A percentile compares a stretch with the other conserved stretches of the same genome.
Evolutionary conservation across 2,329 filamentous ascomycete genomes (phyloP).

Genomic region (Chlorencoelia australis): DNA sequence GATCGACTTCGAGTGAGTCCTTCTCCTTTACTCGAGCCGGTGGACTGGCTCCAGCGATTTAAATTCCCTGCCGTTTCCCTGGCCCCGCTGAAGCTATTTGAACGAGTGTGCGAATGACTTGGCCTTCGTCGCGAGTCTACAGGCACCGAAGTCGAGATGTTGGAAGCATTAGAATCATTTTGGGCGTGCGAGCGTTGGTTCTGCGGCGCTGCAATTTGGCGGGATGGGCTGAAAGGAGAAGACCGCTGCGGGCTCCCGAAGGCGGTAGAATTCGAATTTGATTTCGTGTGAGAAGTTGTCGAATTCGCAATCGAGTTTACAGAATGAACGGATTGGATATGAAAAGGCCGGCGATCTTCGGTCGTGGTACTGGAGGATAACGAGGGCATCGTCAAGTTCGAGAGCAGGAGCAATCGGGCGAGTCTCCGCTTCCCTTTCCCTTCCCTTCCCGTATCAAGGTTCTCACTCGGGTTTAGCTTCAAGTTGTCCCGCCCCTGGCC

Average conservation of each 20-base stretch:
- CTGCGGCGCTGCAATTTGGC: constrained; percentile 6
- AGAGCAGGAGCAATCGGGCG: too few species aligned
- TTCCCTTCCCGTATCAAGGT: too few species aligned
- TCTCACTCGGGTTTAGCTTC: too few species aligned
- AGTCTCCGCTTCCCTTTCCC: too few species aligned
- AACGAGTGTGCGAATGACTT: constrained; percentile 22
- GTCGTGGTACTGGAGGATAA: constrained; percentile 8
- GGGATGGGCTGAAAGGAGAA: constrained; percentile 4
- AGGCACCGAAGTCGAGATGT: too few species aligned
- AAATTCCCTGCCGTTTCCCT: constrained; percentile 36
- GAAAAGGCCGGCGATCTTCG: constrained; percentile 5
- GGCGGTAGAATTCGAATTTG: constrained; percentile 1
- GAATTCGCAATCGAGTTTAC: not conserved
- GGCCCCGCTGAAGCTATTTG: constrained; percentile 5
- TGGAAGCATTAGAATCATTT: constrained; percentile 5
- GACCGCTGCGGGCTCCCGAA: constrained; percentile 2
- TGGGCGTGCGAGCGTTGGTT: too few species aligned
- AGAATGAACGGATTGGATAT: not conserved
- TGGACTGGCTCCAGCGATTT: constrained; percentile 45
- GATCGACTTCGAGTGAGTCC: constrained; percentile 6
- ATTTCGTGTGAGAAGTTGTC: constrained; percentile 1
- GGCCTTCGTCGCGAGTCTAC: constrained; percentile 18
- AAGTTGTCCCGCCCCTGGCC: too few species aligned
- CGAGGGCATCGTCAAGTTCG: constrained; percentile 5
- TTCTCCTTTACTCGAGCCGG: constrained; percentile 35